Percentiles rank a stretch among this genome's conserved stretches.
Evolutionary conservation across 2,329 filamentous ascomycete genomes (phyloP).

Genomic region (Thielaviopsis cerberus): DNA sequence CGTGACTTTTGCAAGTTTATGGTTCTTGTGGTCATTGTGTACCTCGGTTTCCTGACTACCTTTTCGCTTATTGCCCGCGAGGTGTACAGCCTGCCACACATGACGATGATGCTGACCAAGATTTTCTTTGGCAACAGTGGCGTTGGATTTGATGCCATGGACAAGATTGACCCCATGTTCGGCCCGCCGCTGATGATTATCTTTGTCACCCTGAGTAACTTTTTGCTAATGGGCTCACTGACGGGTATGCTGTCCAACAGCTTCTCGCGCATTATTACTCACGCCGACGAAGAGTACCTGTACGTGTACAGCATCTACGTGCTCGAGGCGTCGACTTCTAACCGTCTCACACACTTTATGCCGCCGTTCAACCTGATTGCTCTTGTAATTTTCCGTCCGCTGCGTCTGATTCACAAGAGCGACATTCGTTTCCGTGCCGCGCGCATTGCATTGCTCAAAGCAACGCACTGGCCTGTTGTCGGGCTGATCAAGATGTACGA

Average conservation of each 20-base stretch:
- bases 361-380: conserved; percentile 59
- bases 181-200: conserved; percentile 47
- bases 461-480: conserved; percentile 49
- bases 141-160: conserved; percentile 53
- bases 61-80: conserved; percentile 63
- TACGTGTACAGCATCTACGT: conserved; percentile 55
- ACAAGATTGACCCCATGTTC: conserved; percentile 38
- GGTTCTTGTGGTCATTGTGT: conserved; percentile 63
- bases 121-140: conserved; percentile 66
- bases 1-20: conserved; percentile 80
- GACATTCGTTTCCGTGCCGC: conserved; percentile 42
- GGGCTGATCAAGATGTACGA: conserved; percentile 52
- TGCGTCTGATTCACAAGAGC: conserved; percentile 48
- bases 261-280: conserved; percentile 44
- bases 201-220: conserved; percentile 60
- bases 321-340: conserved; percentile 47
- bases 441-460: conserved; percentile 43
- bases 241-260: conserved; percentile 65
- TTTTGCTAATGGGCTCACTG: conserved; percentile 59
- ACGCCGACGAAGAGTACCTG: conserved; percentile 56
- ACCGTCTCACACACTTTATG: conserved; percentile 51
- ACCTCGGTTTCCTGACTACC: conserved; percentile 76
- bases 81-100: conserved; percentile 41
- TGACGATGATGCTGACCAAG: conserved; percentile 61
- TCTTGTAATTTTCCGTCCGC: conserved; percentile 50